Base-by-base conservation (phyloP, 805 yeast species). In the Ogataea henricii region DNA sequence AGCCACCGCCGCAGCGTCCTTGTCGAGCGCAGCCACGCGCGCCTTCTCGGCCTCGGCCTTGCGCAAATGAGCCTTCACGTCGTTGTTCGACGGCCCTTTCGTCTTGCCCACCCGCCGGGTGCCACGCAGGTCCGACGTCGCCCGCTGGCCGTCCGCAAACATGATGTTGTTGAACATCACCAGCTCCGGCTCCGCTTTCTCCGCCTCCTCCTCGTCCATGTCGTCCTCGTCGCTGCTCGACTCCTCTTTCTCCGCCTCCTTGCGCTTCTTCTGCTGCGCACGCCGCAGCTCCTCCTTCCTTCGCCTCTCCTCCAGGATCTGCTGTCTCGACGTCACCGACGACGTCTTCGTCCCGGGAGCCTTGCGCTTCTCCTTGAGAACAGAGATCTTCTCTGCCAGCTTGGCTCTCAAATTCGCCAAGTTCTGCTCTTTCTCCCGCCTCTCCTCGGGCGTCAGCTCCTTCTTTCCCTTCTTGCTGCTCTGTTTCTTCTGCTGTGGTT, bases 261-360 rank as follows among this genome's bases (percentile, higher is more conserved):
- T 66, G 68, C 14, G 61, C 66, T 23, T 63, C 67, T 36, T 52
- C 45, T 47, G 58, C 40, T 52, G 59, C 57, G 58, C 70, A 55
- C 63, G 68, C 51, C 65, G 57, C 48, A 63, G 53, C 59, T 74
- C 72, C 53, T 68, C 64, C 46, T 73, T 70, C 55, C 69, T 72
- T 58, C 83, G 86, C 52, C 87, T 73, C 62, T 80, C 82, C 54
- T 81, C 88, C 46, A 87, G 64, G 33, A 85, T 74, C 64, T 87
- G 91, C 56, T 89, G 95, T 67, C 97, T 77, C 9, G 92, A 87
- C 49, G 83, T 77, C 13, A 91, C 90, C 0, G 96, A 94, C 20
- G 97, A 96, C 4, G 76, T 82, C 39, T 81, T 84, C 1, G 91
- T 72, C 1, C 98, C 98, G 1, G 95, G 94, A 1, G 98, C 99